phyloP scores from a whole-genome alignment of 202 grass and related monocot genomes.

The Panicum hallii region DNA sequence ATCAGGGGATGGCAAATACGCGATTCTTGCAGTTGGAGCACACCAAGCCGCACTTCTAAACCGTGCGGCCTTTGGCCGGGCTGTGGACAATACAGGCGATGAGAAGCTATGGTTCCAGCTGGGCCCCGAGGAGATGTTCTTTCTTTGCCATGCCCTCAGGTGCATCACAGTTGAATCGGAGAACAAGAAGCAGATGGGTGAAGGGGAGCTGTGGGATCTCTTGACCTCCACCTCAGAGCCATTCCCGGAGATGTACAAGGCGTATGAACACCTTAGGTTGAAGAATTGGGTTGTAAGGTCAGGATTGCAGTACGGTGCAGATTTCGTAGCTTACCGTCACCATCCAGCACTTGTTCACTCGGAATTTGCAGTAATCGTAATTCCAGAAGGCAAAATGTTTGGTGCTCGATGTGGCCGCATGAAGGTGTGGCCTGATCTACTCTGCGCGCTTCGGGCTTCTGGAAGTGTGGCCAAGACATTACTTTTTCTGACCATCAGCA shows the following conservation, averaged over 20 bases:
- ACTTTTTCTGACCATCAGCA: conserved; percentile 53
- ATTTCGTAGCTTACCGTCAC: conserved; percentile 79
- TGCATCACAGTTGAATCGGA: conserved; percentile 49
- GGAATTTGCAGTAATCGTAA: conserved; percentile 61
- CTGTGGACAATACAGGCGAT: not conserved
- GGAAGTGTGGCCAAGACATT: conserved; percentile 72
- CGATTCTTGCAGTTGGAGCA: conserved; percentile 16
- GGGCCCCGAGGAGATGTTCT: conserved; percentile 72
- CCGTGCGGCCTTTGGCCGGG: conserved; percentile 39
- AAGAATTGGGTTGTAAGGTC: conserved; percentile 81
- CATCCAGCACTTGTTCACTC: conserved; percentile 77
- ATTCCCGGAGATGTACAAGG: conserved; percentile 73
- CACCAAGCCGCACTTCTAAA: conserved; percentile 44
- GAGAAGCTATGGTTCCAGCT: conserved; percentile 47
- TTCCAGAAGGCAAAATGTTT: conserved; percentile 32
- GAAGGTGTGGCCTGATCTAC: conserved; percentile 53
- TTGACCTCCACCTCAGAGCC: conserved; percentile 41
- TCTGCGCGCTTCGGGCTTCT: conserved; percentile 47
- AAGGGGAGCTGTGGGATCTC: conserved; percentile 55
- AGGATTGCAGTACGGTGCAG: conserved; percentile 60
- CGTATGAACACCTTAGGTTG: conserved; percentile 59
- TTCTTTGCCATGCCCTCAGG: conserved; percentile 50
- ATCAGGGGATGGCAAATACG: not conserved
- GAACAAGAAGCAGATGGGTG: not conserved
- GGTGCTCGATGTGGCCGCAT: conserved; percentile 25